Percentiles rank a stretch among this genome's conserved stretches.
Conservation (phyloP, 257 asterid genomes). For the Solanum paucissectum region DNA sequence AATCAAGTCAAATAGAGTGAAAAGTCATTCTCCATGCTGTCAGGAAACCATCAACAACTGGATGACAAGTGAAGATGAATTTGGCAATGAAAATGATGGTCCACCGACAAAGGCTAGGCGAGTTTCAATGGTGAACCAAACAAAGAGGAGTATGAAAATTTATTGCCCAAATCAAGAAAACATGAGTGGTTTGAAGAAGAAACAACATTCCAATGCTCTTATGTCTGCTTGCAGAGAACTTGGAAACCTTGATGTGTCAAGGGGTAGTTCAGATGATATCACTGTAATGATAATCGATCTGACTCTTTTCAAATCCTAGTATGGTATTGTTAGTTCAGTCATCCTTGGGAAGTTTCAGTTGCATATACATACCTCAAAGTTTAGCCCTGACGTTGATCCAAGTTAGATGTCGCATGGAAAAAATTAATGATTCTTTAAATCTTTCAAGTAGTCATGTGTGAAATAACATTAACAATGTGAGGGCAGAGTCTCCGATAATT, state of each 20-base stretch:
- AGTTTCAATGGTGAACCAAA: constrained; percentile 4
- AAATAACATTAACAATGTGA: neutral
- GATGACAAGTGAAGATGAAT: constrained; percentile 21
- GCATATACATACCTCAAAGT: too few relatives aligned
- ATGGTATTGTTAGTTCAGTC: too few relatives aligned
- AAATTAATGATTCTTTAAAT: neutral
- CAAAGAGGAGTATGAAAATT: neutral
- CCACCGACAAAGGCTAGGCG: constrained; percentile 49
- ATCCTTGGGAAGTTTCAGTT: too few relatives aligned
- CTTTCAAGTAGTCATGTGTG: neutral
- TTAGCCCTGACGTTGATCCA: neutral
- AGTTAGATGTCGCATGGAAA: neutral
- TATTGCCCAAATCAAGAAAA: constrained; percentile 16
- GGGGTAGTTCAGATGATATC: constrained; percentile 80
- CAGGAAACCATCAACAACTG: constrained; percentile 6
- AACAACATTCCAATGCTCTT: constrained; percentile 16
- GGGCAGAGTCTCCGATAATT: neutral
- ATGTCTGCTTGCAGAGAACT: constrained; percentile 63
- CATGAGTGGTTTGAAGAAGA: constrained; percentile 13
- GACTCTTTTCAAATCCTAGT: constrained; percentile 8
- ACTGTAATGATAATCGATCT: constrained; percentile 72
- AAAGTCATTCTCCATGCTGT: constrained; percentile 6
- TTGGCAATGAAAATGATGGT: constrained; percentile 28
- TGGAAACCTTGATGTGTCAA: constrained; percentile 44
- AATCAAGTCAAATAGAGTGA: neutral